phyloP scores from a whole-genome alignment of 1,284 basidiomycete genomes.

The Phlebopus sp. region DNA sequence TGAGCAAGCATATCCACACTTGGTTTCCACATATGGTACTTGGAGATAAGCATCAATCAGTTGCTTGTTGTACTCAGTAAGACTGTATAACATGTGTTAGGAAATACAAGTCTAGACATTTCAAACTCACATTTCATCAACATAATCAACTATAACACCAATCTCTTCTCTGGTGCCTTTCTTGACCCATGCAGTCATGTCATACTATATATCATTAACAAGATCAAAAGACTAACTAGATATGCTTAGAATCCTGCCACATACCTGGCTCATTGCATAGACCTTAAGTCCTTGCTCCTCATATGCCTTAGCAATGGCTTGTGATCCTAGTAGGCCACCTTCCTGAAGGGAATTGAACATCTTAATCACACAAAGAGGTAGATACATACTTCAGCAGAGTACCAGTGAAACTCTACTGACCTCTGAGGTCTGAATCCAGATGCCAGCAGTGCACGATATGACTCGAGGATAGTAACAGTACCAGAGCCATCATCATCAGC shows the following conservation, averaged over 20 bases:
- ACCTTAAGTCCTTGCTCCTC: conserved; percentile 63
- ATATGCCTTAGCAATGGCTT: conserved; percentile 86
- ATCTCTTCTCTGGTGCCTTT: conserved; percentile 82
- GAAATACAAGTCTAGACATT: background rate
- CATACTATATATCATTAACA: conserved; percentile 76
- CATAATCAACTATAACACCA: conserved; percentile 89
- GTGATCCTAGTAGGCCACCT: conserved; percentile 92
- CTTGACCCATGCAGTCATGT: conserved; percentile 98
- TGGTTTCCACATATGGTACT: conserved; percentile 75
- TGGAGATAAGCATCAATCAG: conserved; percentile 76
- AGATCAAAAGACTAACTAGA: conserved; percentile 4
- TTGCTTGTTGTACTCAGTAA: conserved; percentile 78
- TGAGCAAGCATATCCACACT: conserved; percentile 94
- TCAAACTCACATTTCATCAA: conserved; percentile 56
- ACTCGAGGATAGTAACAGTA: conserved; percentile 88
- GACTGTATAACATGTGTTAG: conserved; percentile 37
- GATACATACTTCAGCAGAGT: conserved; percentile 75
- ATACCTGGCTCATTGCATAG: conserved; percentile 85
- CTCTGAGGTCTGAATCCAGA: conserved; percentile 75
- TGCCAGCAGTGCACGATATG: conserved; percentile 81
- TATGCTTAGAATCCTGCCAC: conserved; percentile 8
- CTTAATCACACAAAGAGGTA: background rate
- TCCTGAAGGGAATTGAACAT: conserved; percentile 49
- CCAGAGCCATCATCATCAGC: conserved; percentile 93
- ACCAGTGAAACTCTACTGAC: conserved; percentile 95